Conservation (phyloP, 2,329 filamentous ascomycete genomes). For the Ilyonectria robusta region DNA sequence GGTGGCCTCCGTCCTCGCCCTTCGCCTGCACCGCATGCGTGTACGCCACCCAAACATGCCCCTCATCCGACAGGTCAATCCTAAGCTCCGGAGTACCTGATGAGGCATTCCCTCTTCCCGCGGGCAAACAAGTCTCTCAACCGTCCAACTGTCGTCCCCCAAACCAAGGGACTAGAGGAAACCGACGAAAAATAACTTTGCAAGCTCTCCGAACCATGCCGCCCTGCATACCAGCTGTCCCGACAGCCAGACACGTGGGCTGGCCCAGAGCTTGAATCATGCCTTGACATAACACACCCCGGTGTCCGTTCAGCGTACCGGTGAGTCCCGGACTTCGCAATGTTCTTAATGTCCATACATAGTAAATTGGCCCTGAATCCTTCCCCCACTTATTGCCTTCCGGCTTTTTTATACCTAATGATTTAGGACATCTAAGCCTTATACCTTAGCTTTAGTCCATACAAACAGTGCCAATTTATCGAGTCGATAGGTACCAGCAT, state of each 20-base stretch:
- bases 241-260: neutral
- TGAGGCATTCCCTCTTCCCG: conserved; percentile 3
- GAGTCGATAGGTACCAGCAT: neutral
- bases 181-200: conserved; percentile 13
- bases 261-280: conserved; percentile 6
- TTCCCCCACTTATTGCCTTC: too few relatives aligned
- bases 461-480: too few relatives aligned
- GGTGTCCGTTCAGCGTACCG: neutral
- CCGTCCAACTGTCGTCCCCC: conserved; percentile 10
- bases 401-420: too few relatives aligned
- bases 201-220: conserved; percentile 4
- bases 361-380: too few relatives aligned
- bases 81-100: neutral
- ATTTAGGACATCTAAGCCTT: too few relatives aligned
- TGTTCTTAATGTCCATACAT: neutral
- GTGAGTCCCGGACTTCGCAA: neutral
- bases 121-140: neutral
- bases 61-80: neutral
- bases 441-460: too few relatives aligned
- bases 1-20: neutral
- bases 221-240: conserved; percentile 20
- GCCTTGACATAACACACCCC: neutral
- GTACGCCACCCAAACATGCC: neutral
- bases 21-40: neutral
- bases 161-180: conserved; percentile 12